Percentiles rank a stretch among this genome's conserved stretches.
Conservation (phyloP, 2,329 filamentous ascomycete genomes). For the Thielaviopsis populi region DNA sequence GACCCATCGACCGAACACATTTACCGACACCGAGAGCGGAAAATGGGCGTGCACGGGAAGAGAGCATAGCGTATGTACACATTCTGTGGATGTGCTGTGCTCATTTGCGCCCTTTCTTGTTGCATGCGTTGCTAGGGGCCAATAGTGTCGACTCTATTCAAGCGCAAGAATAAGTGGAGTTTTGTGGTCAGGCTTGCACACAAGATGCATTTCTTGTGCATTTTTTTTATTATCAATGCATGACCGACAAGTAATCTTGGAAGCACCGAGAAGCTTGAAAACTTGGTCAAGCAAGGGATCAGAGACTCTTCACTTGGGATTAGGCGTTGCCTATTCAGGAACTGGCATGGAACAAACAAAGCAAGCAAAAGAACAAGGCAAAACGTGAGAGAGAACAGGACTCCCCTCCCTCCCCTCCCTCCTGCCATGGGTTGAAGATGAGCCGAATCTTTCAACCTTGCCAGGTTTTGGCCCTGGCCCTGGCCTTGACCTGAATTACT, state of each 20-base stretch:
- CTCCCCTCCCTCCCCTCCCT: no score
- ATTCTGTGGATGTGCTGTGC: neutral
- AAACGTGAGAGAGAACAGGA: neutral
- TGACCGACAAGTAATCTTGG: conserved; percentile 6
- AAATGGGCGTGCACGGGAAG: neutral
- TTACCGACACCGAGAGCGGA: neutral
- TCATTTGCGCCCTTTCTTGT: neutral
- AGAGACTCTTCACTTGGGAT: neutral
- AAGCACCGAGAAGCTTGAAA: conserved; percentile 3
- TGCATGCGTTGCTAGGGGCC: neutral
- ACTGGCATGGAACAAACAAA: neutral
- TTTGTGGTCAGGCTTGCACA: neutral
- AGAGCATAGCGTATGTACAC: neutral
- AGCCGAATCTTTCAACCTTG: neutral
- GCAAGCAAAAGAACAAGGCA: neutral
- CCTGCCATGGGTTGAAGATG: neutral
- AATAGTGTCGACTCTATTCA: neutral
- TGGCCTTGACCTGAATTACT: neutral
- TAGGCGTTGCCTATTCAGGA: neutral
- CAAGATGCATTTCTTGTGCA: neutral
- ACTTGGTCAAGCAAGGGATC: neutral
- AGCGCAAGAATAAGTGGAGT: neutral
- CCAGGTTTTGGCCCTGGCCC: neutral
- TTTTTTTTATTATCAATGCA: conserved; percentile 2
- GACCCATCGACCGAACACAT: neutral